Evolutionary conservation across 148 eudicot species (phyloP).

Genomic region (Tetragonia tetragonoides): DNA sequence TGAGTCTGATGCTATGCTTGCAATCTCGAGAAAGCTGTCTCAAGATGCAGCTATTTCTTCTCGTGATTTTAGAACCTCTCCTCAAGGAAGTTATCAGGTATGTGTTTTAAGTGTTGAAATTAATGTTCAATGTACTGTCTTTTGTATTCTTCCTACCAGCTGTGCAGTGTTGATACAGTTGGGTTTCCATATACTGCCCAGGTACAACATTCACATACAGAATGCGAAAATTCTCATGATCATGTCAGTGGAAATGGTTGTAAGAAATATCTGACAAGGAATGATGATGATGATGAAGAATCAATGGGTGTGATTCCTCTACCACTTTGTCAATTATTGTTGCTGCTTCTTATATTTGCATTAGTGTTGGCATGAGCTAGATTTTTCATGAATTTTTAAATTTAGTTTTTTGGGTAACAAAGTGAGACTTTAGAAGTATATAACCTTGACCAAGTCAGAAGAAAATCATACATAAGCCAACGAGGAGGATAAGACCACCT

Average conservation of each 20-base stretch:
- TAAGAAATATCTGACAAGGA: conserved; percentile 16
- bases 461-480: neutral
- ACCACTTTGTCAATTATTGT: conserved; percentile 3
- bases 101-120: neutral
- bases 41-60: conserved; percentile 15
- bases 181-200: conserved; percentile 4
- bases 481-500: too few species aligned
- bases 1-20: conserved; percentile 13
- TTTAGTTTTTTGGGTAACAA: too few species aligned
- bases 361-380: neutral
- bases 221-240: conserved; percentile 14
- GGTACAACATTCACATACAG: conserved; percentile 6
- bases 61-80: conserved; percentile 27
- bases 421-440: too few species aligned
- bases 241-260: conserved; percentile 1
- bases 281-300: conserved; percentile 16
- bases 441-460: neutral
- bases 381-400: too few species aligned
- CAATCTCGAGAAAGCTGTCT: conserved; percentile 24
- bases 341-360: neutral
- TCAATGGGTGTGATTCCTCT: conserved; percentile 20
- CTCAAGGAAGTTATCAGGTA: conserved; percentile 32
- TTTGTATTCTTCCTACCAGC: conserved; percentile 1
- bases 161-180: neutral
- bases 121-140: neutral